A percentile compares a stretch with the other conserved stretches of the same genome.
phyloP scores from a whole-genome alignment of 768 basidiomycete species.

The Kwoniella europaea region DNA sequence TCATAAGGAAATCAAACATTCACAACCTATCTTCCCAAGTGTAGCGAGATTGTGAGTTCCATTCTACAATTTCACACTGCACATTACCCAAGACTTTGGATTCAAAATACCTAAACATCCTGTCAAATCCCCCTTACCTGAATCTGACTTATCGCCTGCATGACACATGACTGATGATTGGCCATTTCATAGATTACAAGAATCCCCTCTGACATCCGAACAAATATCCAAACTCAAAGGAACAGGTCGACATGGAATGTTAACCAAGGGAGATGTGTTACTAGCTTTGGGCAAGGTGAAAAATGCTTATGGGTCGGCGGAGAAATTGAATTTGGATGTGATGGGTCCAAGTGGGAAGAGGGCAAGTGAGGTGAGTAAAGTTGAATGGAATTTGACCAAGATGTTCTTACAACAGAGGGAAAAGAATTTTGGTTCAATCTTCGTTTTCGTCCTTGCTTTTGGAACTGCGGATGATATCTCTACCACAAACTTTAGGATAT shows the following conservation, averaged over 20 bases:
- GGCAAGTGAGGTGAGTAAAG: slow-evolving; percentile 39
- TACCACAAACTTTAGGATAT: too few species aligned
- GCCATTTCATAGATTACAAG: slow-evolving; percentile 37
- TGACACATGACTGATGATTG: neutral
- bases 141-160: neutral
- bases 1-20: slow-evolving; percentile 61
- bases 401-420: neutral
- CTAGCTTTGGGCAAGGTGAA: slow-evolving; percentile 78
- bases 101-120: too few species aligned
- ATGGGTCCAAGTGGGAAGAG: slow-evolving; percentile 51
- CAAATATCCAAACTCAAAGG: slow-evolving; percentile 72
- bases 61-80: too few species aligned
- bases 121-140: too few species aligned
- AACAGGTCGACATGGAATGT: slow-evolving; percentile 87
- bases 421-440: too few species aligned
- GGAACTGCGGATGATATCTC: too few species aligned
- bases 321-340: slow-evolving; percentile 46
- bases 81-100: too few species aligned
- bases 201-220: slow-evolving; percentile 46
- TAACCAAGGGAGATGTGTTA: slow-evolving; percentile 95
- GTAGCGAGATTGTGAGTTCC: slow-evolving; percentile 70
- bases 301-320: slow-evolving; percentile 55
- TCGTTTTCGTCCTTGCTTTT: too few species aligned
- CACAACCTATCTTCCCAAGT: slow-evolving; percentile 82
- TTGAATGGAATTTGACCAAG: too few species aligned